phyloP scores from a whole-genome alignment of 2,329 filamentous ascomycete genomes.

The Rasamsonia emersonii region DNA sequence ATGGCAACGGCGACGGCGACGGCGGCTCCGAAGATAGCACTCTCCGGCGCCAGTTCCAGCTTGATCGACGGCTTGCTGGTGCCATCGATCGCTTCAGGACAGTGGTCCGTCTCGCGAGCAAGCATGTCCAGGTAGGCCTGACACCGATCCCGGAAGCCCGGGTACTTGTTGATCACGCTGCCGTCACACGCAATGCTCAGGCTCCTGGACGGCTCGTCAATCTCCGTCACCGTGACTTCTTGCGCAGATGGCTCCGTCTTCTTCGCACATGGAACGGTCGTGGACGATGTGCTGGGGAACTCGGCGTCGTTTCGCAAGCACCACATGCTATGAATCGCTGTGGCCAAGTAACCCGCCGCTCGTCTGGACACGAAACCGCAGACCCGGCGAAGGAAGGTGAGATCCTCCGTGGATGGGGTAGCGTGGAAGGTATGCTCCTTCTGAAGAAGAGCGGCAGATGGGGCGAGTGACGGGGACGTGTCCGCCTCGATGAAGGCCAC shows the following conservation, averaged over 20 bases:
- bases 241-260: constrained; percentile 16
- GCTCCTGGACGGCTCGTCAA: constrained; percentile 20
- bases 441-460: constrained; percentile 40
- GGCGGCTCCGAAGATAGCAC: constrained; percentile 38
- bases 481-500: constrained; percentile 50
- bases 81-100: constrained; percentile 6
- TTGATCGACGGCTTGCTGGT: constrained; percentile 22
- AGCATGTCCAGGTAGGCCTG: constrained; percentile 37
- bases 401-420: constrained; percentile 40
- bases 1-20: constrained; percentile 39
- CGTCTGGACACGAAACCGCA: constrained; percentile 48
- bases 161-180: constrained; percentile 46
- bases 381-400: constrained; percentile 47
- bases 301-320: constrained; percentile 45
- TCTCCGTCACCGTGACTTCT: constrained; percentile 27
- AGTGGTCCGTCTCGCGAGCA: constrained; percentile 19
- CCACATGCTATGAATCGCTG: constrained; percentile 56
- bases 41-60: constrained; percentile 35
- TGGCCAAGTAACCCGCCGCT: constrained; percentile 54
- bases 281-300: constrained; percentile 18
- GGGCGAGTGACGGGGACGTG: constrained; percentile 25
- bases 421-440: constrained; percentile 42
- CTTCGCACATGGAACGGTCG: constrained; percentile 10
- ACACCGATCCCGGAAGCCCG: constrained; percentile 37
- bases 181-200: constrained; percentile 44